Conservation (phyloP, 805 yeast genomes). For the Cyberlindnera americana region DNA sequence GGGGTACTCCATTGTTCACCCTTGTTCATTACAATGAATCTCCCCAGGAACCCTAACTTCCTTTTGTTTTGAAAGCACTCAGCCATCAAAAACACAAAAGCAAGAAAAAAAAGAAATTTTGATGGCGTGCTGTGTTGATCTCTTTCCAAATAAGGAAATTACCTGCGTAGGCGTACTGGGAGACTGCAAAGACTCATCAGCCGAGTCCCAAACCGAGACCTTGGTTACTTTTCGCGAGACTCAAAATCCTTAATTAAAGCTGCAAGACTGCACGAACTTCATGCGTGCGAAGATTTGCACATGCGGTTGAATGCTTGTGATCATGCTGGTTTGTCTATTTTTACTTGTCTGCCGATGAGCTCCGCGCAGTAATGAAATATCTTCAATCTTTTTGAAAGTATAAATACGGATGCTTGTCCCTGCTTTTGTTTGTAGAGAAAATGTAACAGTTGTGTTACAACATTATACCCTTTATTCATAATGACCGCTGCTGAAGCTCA, state of each 20-base stretch:
- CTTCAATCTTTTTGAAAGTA: background rate
- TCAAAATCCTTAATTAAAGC: background rate
- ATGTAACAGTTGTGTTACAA: too few species aligned
- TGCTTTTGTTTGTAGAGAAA: too few species aligned
- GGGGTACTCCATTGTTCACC: too few species aligned
- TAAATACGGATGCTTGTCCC: background rate
- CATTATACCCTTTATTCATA: background rate
- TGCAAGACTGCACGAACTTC: background rate
- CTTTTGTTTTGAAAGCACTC: too few species aligned
- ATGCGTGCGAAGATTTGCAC: background rate
- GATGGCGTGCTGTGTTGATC: background rate
- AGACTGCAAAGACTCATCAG: background rate
- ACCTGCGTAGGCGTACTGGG: background rate
- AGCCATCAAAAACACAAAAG: too few species aligned
- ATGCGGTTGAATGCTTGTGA: background rate
- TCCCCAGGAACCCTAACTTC: too few species aligned
- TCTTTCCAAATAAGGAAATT: background rate
- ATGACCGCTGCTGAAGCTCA: constrained; percentile 14
- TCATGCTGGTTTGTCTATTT: background rate
- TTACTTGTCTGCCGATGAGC: background rate
- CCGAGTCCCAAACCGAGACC: background rate
- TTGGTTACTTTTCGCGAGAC: background rate
- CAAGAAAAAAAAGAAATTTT: background rate
- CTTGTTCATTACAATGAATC: too few species aligned
- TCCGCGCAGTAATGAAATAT: background rate